Base-by-base conservation (phyloP, 1,139 yeast species). In the Saccharomyces hybrid region DNA sequence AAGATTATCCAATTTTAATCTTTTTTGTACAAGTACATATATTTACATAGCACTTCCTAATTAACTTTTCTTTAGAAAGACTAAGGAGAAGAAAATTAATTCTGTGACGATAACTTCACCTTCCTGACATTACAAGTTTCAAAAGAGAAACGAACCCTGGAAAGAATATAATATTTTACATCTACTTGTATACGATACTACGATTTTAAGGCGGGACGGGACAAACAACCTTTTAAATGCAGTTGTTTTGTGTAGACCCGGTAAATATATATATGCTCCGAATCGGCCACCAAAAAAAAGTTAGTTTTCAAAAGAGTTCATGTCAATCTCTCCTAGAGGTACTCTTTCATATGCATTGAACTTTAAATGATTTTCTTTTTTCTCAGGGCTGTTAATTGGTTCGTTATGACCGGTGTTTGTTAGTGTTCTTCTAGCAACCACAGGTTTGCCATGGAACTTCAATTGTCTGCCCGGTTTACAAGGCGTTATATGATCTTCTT, bases 21-120 rank as follows among this genome's bases (percentile, higher is more conserved):
- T 46, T 42, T 50, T 47, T 47, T 53, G 51, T 50, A 53, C 52
- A 50, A 49, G 29, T 50, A 52, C 44, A 38, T 38, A 38, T 38
- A 38, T 38, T 38, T 38, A 16, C 44, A 38, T 38, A 38, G 44
- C 44, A 38, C 44, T 38, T 38, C 44, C 44, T 38, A 16, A 38
- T 38, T 38, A 21, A 38, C 21, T 16, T 38, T 16, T 38, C 11
- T 38, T 38, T 38, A 38, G 12, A 38, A 11, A 8, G 11, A 38
- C 16, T 38, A 38, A 38, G 19, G 24, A 19, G 11, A 38, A 38
- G 44, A 16, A 38, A 16, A 38, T 38, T 38, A 16, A 38, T 38
- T 38, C 11, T 38, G 44, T 16, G 44, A 38, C 44, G 5, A 38
- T 16, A 38, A 38, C 9, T 16, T 38, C 24, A 38, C 12, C 44